Evolutionary conservation across 371 early-diverging fungal genomes (phyloP).

Genomic region (Mucor racemosus): DNA sequence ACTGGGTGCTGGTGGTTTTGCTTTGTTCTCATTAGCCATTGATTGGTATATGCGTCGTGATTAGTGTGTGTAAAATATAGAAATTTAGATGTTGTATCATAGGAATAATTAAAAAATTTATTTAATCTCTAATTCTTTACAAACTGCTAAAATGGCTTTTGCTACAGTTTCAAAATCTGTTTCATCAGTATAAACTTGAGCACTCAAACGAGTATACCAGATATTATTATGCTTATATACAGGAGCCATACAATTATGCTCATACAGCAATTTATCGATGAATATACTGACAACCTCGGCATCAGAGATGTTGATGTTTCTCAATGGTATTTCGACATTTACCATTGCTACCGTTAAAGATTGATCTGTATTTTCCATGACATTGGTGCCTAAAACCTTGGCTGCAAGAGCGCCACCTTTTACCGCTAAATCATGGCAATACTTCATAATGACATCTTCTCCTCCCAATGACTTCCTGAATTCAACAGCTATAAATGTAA

Average conservation of each 20-base stretch:
- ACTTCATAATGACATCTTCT: conserved; percentile 59
- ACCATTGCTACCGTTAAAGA: conserved; percentile 57
- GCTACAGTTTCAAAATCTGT: conserved; percentile 54
- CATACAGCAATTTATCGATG: conserved; percentile 42
- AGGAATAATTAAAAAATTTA: conserved; percentile 11
- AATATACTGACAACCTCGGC: conserved; percentile 26
- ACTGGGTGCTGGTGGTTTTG: conserved; percentile 92
- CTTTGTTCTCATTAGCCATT: conserved; percentile 93
- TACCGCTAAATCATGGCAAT: conserved; percentile 60
- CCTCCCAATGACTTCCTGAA: conserved; percentile 60
- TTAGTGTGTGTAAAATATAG: conserved; percentile 12
- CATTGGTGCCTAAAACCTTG: conserved; percentile 59
- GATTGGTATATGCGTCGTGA: conserved; percentile 73
- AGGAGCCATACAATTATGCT: conserved; percentile 47
- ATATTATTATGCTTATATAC: conserved; percentile 52
- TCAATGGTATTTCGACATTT: conserved; percentile 62
- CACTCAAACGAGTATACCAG: conserved; percentile 61
- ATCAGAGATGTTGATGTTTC: conserved; percentile 39
- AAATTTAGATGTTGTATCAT: conserved; percentile 2
- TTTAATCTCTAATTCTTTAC: conserved; percentile 23
- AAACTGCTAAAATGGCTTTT: conserved; percentile 46
- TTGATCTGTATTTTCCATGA: conserved; percentile 57
- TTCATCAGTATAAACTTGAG: conserved; percentile 64
- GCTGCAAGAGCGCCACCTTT: conserved; percentile 63
- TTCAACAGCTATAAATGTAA: conserved; percentile 39